Base-by-base conservation (phyloP, 306 rosid genomes). In the Sophora flavescens region DNA sequence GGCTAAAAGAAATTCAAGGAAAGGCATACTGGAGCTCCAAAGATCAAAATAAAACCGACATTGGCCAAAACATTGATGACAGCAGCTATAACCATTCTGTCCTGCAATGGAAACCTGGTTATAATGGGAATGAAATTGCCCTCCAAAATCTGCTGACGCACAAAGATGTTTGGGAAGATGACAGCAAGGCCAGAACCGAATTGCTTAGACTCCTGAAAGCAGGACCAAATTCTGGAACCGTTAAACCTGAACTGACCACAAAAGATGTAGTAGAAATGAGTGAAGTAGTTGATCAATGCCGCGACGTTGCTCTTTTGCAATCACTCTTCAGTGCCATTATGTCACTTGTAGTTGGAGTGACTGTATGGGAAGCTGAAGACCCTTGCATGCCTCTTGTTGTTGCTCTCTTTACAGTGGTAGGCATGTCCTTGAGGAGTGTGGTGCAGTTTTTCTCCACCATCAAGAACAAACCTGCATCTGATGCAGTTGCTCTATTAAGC, bases 361-460 rank as follows among this genome's bases (percentile, higher is more conserved):
- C 85, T 22, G 78, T 83, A 35, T 90, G 97, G 97, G 69, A 91
- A 86, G 93, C 97, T 8, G 89, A 86, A 63, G 89, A 88, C 56
- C 86, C 92, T 59, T 93, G 97, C 83, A 80, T 83, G 92, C 96
- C 97, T 54, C 97, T 95, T 30, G 84, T 95, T 41, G 67, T 86
- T 33, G 99, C 97, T 72, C 97, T 92, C 47, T 83, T 91, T 80
- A 68, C 76, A 0, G 97, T 92, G 13, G 98, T 95, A 71, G 88
- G 86, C 81, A 92, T 92, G 85, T 92, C 98, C 15, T 72, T 90
- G 81, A 89, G 70, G 90, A 91, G 93, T 44, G 99, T 89, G 44
- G 84, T 88, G 35, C 84, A 84, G 77, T 89, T 92, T 68, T 95
- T 89, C 81, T 83, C 81, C 67, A 77, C 83, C 48, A 80, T 92